phyloP scores from a whole-genome alignment of 805 yeast genomes.

The Scheffersomyces spartinae region DNA sequence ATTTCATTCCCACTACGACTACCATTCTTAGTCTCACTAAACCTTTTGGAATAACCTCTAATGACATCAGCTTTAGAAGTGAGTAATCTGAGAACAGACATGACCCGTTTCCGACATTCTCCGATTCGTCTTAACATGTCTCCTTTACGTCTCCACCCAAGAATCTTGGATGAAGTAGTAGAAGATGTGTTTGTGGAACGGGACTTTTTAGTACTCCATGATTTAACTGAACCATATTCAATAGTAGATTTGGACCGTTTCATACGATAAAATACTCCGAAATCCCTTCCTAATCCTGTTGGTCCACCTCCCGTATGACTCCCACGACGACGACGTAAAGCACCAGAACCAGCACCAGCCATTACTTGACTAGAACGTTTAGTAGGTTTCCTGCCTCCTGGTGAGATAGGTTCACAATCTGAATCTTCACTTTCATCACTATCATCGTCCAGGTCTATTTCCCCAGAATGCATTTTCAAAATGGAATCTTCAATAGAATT shows the following conservation, averaged over 20 bases:
- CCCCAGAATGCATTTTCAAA: slow-evolving; percentile 71
- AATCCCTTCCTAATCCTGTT: slow-evolving; percentile 1
- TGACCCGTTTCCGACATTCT: slow-evolving; percentile 87
- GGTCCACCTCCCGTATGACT: slow-evolving; percentile 2
- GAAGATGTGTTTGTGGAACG: slow-evolving; percentile 18
- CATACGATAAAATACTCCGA: slow-evolving; percentile 4
- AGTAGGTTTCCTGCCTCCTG: slow-evolving; percentile 15
- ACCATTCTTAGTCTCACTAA: slow-evolving; percentile 68
- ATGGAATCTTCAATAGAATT: slow-evolving; percentile 91
- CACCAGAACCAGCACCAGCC: slow-evolving; percentile 15
- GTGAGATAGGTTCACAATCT: slow-evolving; percentile 13
- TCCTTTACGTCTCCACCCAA: slow-evolving; percentile 79
- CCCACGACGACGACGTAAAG: slow-evolving; percentile 8
- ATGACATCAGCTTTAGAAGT: slow-evolving; percentile 97
- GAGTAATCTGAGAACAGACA: slow-evolving; percentile 74
- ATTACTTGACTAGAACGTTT: too few relatives aligned
- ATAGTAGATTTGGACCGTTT: slow-evolving; percentile 27
- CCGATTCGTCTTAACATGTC: slow-evolving; percentile 93
- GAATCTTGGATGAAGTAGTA: slow-evolving; percentile 25
- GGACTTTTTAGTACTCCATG: slow-evolving; percentile 1
- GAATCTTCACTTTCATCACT: slow-evolving; percentile 17
- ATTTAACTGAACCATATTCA: slow-evolving; percentile 8
- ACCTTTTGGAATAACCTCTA: slow-evolving; percentile 86
- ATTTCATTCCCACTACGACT: slow-evolving; percentile 63
- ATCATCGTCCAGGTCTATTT: slow-evolving; percentile 30